A percentile compares a stretch with the other conserved stretches of the same genome.
phyloP scores from a whole-genome alignment of 1,139 yeast species.

The Kurtzmaniella quercitrusa region DNA sequence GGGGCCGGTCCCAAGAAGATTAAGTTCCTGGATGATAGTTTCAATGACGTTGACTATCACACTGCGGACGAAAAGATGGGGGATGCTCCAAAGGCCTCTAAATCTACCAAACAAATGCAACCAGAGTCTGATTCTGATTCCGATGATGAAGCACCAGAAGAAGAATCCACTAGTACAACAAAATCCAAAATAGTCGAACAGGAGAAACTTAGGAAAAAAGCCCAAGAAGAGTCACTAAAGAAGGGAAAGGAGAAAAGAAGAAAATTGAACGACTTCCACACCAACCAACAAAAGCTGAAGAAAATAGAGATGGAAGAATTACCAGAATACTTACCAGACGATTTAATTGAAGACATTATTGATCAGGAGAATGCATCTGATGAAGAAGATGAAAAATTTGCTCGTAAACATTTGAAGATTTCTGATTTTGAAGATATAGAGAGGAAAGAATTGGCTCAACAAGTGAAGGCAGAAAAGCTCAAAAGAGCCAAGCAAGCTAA shows the following conservation, averaged over 20 bases:
- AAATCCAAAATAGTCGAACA: conserved; percentile 29
- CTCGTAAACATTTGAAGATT: conserved; percentile 33
- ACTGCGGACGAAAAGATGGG: conserved; percentile 16
- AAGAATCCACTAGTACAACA: conserved; percentile 32
- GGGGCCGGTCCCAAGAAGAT: conserved; percentile 18
- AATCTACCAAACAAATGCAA: conserved; percentile 9
- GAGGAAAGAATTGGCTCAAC: conserved; percentile 18
- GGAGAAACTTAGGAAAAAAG: conserved; percentile 29
- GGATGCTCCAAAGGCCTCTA: conserved; percentile 11
- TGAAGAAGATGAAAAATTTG: conserved; percentile 6
- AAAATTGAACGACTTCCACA: conserved; percentile 41
- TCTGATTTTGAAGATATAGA: conserved; percentile 31
- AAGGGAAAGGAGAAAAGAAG: conserved; percentile 46
- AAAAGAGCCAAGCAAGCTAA: conserved; percentile 37
- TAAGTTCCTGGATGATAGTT: conserved; percentile 23
- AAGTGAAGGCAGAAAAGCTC: conserved; percentile 38
- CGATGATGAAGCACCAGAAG: conserved; percentile 47
- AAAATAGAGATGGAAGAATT: conserved; percentile 26
- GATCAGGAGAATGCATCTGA: conserved; percentile 11
- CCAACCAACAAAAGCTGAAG: conserved; percentile 44
- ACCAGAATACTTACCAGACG: conserved; percentile 51
- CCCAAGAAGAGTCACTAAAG: conserved; percentile 28
- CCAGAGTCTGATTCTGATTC: conserved; percentile 23
- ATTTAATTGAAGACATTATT: conserved; percentile 32
- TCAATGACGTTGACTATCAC: conserved; percentile 14